phyloP scores from a whole-genome alignment of 345 rosid species.

The Anacardium occidentale region DNA sequence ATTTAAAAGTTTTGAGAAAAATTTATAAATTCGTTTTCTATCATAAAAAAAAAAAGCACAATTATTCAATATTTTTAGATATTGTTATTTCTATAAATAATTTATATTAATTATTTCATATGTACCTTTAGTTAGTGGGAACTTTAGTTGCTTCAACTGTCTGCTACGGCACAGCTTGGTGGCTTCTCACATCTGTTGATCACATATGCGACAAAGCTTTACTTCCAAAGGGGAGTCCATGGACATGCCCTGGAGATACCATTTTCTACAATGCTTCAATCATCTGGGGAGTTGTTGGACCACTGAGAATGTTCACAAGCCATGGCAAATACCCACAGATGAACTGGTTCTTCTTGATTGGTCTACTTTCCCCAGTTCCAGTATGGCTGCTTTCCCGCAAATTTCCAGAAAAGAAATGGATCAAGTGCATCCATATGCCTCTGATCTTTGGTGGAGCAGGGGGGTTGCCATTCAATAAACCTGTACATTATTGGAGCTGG shows the following conservation, averaged over 20 bases:
- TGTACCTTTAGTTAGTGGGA: constrained; percentile 35
- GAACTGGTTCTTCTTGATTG: constrained; percentile 56
- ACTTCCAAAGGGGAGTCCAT: constrained; percentile 48
- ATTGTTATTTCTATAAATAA: too few species aligned
- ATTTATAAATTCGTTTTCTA: too few species aligned
- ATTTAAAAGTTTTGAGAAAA: too few species aligned
- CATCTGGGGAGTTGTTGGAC: constrained; percentile 60
- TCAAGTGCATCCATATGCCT: constrained; percentile 53
- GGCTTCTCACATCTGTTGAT: constrained; percentile 45
- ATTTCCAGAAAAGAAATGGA: constrained; percentile 41
- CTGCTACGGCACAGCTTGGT: constrained; percentile 50
- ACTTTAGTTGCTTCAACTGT: constrained; percentile 42
- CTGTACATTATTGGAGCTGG: constrained; percentile 63
- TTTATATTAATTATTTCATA: not conserved
- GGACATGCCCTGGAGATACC: constrained; percentile 54
- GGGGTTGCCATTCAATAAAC: constrained; percentile 53
- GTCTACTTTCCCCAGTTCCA: constrained; percentile 40
- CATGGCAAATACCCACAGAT: constrained; percentile 41
- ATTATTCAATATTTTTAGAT: not conserved
- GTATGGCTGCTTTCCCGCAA: constrained; percentile 38
- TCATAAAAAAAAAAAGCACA: too few species aligned
- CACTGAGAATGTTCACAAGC: constrained; percentile 41
- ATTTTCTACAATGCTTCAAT: constrained; percentile 55
- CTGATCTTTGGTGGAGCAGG: constrained; percentile 43
- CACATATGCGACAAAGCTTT: constrained; percentile 34